Evolutionary conservation across 257 asterid species (phyloP).

Genomic region (Penstemon barbatus): DNA sequence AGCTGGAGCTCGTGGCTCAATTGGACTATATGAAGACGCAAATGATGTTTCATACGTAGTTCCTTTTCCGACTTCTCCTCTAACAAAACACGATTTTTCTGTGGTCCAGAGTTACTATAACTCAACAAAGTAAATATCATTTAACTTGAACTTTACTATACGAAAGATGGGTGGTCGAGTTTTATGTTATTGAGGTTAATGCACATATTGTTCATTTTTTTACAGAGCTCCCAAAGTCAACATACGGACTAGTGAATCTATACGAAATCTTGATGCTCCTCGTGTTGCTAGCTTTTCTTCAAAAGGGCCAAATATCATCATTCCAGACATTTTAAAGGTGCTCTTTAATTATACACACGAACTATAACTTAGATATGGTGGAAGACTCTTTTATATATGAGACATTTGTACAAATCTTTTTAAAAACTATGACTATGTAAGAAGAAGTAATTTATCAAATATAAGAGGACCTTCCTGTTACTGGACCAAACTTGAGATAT

Average conservation of each 20-base stretch:
- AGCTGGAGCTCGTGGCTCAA: slow-evolving; percentile 23
- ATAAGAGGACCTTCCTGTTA: too few relatives aligned
- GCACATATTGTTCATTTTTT: not conserved
- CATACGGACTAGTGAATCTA: slow-evolving; percentile 26
- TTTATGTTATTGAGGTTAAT: not conserved
- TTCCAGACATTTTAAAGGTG: slow-evolving; percentile 28
- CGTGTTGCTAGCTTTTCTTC: slow-evolving; percentile 22
- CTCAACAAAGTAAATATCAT: slow-evolving; percentile 10
- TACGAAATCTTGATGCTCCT: slow-evolving; percentile 16
- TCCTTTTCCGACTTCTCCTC: slow-evolving; percentile 3
- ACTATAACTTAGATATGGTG: too few relatives aligned
- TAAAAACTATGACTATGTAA: too few relatives aligned
- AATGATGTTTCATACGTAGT: not conserved
- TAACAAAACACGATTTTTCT: not conserved
- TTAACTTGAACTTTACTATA: not conserved
- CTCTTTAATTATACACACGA: not conserved
- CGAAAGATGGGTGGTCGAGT: too few relatives aligned
- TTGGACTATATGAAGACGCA: not conserved
- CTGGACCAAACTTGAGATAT: too few relatives aligned
- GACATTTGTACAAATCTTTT: too few relatives aligned
- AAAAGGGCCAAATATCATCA: slow-evolving; percentile 27
- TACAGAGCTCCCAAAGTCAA: slow-evolving; percentile 18
- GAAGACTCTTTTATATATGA: too few relatives aligned
- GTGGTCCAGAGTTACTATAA: not conserved
- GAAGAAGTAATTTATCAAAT: too few relatives aligned